Evolutionary conservation across 2,329 filamentous ascomycete genomes (phyloP), one percentile per base, ranked within the genome.

Genomic region (Decorospora gaudefroyi): DNA sequence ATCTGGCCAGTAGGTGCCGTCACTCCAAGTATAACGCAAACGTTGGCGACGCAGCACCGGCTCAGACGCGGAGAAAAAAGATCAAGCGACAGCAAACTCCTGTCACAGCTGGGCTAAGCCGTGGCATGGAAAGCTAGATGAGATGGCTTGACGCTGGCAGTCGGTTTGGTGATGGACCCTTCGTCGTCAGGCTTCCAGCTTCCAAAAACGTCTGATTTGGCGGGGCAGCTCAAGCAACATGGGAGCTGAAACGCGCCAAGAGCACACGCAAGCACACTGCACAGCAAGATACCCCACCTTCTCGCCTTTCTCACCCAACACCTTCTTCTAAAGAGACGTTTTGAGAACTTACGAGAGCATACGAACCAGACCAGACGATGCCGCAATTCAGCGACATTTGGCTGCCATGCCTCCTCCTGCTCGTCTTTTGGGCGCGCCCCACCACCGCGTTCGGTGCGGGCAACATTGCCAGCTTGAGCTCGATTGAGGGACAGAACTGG

Each of bases 371-470:
- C 3, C 16, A 42, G 31, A 57, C 30, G 37, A 66, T 67, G 63
- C 51, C 65, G 41, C 55, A 55, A 19, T 46, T 68, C 41, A 61
- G 66, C 46, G 61, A 61, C 44, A 46, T 74, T 21, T 64, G 72
- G 54, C 64, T 72, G 33, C 63, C 72, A 46, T 71, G 70, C 54
- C 58, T 71, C 37, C 45, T 76, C 22, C 57, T 78, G 9, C 59
- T 89, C 55, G 73, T 92, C 56, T 75, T 90, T 58, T 81, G 89
- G 62, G 82, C 85, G 40, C 78, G 78, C 49, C 87, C 87, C 12
- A 81, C 82, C 23, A 77, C 86, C 57, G 89, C 88, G 41, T 95
- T 95, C 66, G 90, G 90, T 56, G 90, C 90, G 61, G 90, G 90
- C 51, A 95, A 95, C 72, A 93, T 95, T 68, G 88, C 87, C 28